Evolutionary conservation across 805 yeast genomes (phyloP), one percentile per base, ranked within the genome.

Genomic region (Starmerella sp.): DNA sequence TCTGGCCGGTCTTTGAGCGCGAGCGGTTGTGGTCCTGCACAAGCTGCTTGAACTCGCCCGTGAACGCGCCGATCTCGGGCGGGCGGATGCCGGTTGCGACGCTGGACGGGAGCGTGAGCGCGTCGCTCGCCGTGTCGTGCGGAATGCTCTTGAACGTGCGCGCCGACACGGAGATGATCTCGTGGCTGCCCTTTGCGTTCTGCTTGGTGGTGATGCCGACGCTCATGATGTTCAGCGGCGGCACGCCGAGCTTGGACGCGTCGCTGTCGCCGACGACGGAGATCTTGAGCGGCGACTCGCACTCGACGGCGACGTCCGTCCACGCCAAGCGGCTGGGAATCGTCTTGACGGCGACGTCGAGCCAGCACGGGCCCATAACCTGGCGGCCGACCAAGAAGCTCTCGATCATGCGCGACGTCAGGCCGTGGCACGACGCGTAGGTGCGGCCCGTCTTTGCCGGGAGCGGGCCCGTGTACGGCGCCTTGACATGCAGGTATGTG

Each of bases 321-420:
- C 95, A 86, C 71, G 90, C 91, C 0, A 95, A 82, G 2, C 85
- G 76, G 63, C 82, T 83, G 52, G 75, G 77, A 42, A 83, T 67
- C 29, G 47, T 58, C 83, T 81, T 49, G 83, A 84, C 76, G 44
- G 76, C 73, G 52, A 93, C 75, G 49, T 84, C 84, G 52, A 93
- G 73, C 98, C 98, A 93, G 67, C 97, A 89, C 3, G 98, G 98
- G 9, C 98, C 98, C 96, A 88, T 90, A 46, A 93, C 76, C 62
- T 84, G 82, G 62, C 86, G 76, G 67, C 83, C 87, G 30, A 90
- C 63, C 10, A 88, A 93, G 69, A 93, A 88, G 11, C 86, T 76
- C 72, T 93, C 98, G 67, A 93, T 89, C 29, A 86, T 73, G 54
- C 77, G 76, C 3, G 93, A 69, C 56, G 75, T 79, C 3, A 86